Evolutionary conservation across 31 red algal species (phyloP), one percentile per base, ranked within the genome.

Genomic region (Bonnemaisonia californica): DNA sequence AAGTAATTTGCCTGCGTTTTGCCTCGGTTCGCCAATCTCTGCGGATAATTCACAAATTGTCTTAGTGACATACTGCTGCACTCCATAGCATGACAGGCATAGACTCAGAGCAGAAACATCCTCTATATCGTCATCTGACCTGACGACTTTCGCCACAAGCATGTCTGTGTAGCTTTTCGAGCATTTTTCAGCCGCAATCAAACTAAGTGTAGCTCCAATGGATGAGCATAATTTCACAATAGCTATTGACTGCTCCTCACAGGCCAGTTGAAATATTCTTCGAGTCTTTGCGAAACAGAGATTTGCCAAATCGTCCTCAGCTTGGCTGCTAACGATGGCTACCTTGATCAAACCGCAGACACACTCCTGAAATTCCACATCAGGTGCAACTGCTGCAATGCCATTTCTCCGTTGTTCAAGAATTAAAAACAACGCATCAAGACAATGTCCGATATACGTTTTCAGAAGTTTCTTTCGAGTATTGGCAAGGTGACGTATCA

Each of bases 51-150:
- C 66, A 62, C 38, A 59, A 51, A 83, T 37, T 16, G 38, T 18
- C 3, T 69, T 23, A 0, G 62, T 67, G 18, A 89, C 54, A 55
- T 65, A 89, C 4, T 71, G 41, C 34, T 80, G 66, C 12, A 75
- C 45, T 11, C 65, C 65, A 56, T 89, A 64, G 67, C 75, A 89
- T 65, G 48, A 29, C 3, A 89, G 68, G 41, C 62, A 51, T 11
- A 80, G 33, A 22, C 24, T 57, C 64, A 89, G 58, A 4, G 71
- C 42, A 51, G 45, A 7, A 51, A 51, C 45, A 51, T 51, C 45
- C 16, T 51, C 45, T 51, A 51, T 16, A 51, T 51, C 45, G 45
- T 33, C 26, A 29, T 29, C 34, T 40, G 66, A 4, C 39, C 19
- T 22, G 66, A 71, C 39, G 32, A 4, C 32, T 71, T n/a, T 4